Percentiles rank a stretch among this genome's conserved stretches.
Conservation (phyloP, 257 asterid genomes). For the Henckelia pumila region DNA sequence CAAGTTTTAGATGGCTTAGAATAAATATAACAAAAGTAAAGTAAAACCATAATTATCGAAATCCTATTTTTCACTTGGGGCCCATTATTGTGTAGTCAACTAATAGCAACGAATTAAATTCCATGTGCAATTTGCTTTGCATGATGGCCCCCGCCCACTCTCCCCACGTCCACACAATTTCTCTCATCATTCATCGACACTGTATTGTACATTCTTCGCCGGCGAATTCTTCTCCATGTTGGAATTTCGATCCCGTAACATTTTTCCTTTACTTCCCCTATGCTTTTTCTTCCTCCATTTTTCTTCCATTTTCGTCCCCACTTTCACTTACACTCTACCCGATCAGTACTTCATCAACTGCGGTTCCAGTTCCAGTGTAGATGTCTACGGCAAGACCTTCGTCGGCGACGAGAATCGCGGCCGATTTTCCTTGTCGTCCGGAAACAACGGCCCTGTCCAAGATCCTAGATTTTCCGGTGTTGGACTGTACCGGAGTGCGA, state of each 20-base stretch:
- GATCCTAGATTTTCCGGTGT: not conserved
- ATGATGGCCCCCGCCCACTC: too few relatives aligned
- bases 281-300: slow-evolving; percentile 8
- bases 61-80: too few relatives aligned
- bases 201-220: too few relatives aligned
- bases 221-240: not conserved
- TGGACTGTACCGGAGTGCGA: slow-evolving; percentile 32
- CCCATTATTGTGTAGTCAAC: too few relatives aligned
- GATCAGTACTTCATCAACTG: slow-evolving; percentile 51
- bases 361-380: slow-evolving; percentile 32
- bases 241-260: slow-evolving; percentile 2
- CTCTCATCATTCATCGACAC: too few relatives aligned
- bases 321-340: slow-evolving; percentile 30
- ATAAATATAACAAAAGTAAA: too few relatives aligned
- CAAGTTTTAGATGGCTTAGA: too few relatives aligned
- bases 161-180: too few relatives aligned
- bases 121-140: too few relatives aligned
- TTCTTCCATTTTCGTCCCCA: slow-evolving; percentile 1
- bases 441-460: not conserved
- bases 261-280: slow-evolving; percentile 13
- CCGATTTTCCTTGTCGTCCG: not conserved
- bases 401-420: slow-evolving; percentile 32
- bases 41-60: too few relatives aligned
- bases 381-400: slow-evolving; percentile 22
- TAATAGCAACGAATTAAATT: too few relatives aligned